A percentile compares a stretch with the other conserved stretches of the same genome.
These are phyloP conservation scores for Canna indica DNA, from an alignment of 176 grass and related monocot genomes.

Conservation along the genomic window DNA sequence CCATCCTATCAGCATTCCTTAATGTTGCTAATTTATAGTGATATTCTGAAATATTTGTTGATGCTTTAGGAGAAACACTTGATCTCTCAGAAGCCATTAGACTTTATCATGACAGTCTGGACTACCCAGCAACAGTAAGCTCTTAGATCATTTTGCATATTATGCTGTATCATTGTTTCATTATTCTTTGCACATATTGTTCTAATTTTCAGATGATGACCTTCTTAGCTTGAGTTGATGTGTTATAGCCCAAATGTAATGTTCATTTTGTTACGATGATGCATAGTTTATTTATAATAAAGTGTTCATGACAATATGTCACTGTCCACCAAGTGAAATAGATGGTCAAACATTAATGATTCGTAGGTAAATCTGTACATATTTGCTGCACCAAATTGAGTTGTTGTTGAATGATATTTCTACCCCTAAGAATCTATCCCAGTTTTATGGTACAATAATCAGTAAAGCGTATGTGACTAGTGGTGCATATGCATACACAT, in stretches of 20 bases:
- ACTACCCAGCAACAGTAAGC: constrained; percentile 79
- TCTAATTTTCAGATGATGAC: too few species aligned
- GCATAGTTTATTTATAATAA: neutral
- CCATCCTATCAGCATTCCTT: neutral
- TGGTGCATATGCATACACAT: too few species aligned
- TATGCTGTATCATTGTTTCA: constrained; percentile 6
- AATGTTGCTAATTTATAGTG: neutral
- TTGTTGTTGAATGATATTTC: neutral
- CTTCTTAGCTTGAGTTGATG: neutral
- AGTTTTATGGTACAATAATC: too few species aligned
- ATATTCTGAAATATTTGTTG: constrained; percentile 22
- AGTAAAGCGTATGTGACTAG: too few species aligned
- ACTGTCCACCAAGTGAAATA: neutral
- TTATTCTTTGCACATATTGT: neutral
- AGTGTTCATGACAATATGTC: neutral
- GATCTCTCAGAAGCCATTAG: constrained; percentile 88
- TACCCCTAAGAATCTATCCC: neutral
- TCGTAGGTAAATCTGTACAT: neutral
- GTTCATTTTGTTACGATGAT: neutral
- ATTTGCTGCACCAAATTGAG: neutral
- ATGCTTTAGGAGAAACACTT: constrained; percentile 60
- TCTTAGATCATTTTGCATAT: constrained; percentile 5
- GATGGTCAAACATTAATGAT: too few species aligned
- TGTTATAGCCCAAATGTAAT: neutral
- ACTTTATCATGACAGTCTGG: constrained; percentile 92